phyloP scores from a whole-genome alignment of 1,139 yeast species.

The Candida smagusa region DNA sequence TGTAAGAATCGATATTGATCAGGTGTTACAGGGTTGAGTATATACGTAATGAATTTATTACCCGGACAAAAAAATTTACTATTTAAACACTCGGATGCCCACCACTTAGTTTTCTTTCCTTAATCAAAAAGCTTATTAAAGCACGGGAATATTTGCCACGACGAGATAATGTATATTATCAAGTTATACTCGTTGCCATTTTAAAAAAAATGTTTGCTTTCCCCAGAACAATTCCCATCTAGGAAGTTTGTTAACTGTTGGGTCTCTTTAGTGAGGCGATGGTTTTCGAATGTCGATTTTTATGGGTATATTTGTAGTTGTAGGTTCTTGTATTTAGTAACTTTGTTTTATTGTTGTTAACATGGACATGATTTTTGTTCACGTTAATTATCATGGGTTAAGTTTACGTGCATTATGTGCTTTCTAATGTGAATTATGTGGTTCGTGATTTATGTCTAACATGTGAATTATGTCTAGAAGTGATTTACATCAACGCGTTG shows the following conservation, averaged over 20 bases:
- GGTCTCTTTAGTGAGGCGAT: constrained; percentile 50
- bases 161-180: constrained; percentile 59
- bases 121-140: constrained; percentile 54
- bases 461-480: too few relatives aligned
- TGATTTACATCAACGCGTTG: too few relatives aligned
- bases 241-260: constrained; percentile 60
- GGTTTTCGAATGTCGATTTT: constrained; percentile 58
- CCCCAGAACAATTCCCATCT: constrained; percentile 55
- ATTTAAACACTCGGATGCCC: constrained; percentile 4
- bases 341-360: too few relatives aligned
- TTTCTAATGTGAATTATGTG: too few relatives aligned
- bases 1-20: constrained; percentile 67
- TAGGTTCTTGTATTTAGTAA: too few relatives aligned
- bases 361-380: too few relatives aligned
- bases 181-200: constrained; percentile 69
- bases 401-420: too few relatives aligned
- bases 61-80: constrained; percentile 7
- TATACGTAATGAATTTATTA: constrained; percentile 1
- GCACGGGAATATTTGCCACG: constrained; percentile 69
- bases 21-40: constrained; percentile 7
- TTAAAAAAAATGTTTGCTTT: constrained; percentile 30
- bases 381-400: too few relatives aligned
- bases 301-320: constrained; percentile 45
- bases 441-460: too few relatives aligned
- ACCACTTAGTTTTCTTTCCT: constrained; percentile 22